phyloP scores from a whole-genome alignment of 371 early-diverging fungal species.

The Mucor racemosus region DNA sequence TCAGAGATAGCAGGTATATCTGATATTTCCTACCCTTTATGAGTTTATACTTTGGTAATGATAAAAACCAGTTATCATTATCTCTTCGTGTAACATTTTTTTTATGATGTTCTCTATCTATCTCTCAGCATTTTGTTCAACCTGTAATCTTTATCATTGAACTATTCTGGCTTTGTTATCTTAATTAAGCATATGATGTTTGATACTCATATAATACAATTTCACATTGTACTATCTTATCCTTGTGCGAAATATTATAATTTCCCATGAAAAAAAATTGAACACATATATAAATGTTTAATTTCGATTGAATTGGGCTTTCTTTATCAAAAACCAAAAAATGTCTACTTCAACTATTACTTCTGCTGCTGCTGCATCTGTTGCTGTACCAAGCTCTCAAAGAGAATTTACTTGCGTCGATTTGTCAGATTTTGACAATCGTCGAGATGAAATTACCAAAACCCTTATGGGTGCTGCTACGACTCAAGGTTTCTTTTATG shows the following conservation, averaged over 20 bases:
- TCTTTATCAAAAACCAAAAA: neutral
- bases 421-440: constrained; percentile 31
- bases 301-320: neutral
- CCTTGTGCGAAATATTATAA: neutral
- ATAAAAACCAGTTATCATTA: neutral
- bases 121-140: neutral
- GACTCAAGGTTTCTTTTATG: constrained; percentile 34
- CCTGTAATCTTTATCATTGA: neutral
- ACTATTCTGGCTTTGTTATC: neutral
- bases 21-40: no score
- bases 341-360: constrained; percentile 4
- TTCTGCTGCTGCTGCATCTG: constrained; percentile 28
- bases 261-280: neutral
- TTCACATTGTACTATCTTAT: neutral
- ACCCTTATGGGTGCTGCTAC: constrained; percentile 28
- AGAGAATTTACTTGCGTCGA: constrained; percentile 27
- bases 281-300: neutral
- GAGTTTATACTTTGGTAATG: no score
- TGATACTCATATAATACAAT: neutral
- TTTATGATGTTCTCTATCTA: neutral
- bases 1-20: no score
- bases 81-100: constrained; percentile 1
- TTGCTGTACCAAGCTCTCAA: constrained; percentile 13
- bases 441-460: constrained; percentile 22
- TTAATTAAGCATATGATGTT: neutral